These are phyloP conservation scores for Nigrospora osmanthi DNA, from an alignment of 2,329 filamentous ascomycete genomes.

Conservation along the genomic window DNA sequence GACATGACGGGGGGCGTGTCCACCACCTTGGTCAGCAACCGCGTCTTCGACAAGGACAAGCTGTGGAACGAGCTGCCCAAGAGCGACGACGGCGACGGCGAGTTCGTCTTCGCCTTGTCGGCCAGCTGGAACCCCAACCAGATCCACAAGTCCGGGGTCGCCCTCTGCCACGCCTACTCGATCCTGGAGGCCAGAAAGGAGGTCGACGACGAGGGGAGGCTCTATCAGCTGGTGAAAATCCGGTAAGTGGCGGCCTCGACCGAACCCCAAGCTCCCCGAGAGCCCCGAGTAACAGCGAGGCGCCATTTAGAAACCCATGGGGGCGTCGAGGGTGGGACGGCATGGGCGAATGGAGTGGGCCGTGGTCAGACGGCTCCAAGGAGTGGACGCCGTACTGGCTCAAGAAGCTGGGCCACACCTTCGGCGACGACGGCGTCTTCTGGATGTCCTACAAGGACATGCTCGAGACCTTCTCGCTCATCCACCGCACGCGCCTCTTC, in stretches of 20 bases:
- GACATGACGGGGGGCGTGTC: slow-evolving; percentile 49
- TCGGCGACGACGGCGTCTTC: slow-evolving; percentile 57
- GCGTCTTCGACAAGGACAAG: slow-evolving; percentile 57
- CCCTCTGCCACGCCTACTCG: slow-evolving; percentile 41
- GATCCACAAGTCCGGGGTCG: slow-evolving; percentile 28
- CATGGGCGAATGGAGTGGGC: slow-evolving; percentile 57
- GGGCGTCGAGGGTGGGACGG: slow-evolving; percentile 40
- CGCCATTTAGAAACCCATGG: slow-evolving; percentile 56
- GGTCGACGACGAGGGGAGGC: slow-evolving; percentile 29
- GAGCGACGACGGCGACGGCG: slow-evolving; percentile 57
- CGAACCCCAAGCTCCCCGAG: slow-evolving; percentile 4
- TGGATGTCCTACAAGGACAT: slow-evolving; percentile 39
- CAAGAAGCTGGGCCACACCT: slow-evolving; percentile 54
- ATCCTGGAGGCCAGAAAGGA: slow-evolving; percentile 39
- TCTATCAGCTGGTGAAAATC: slow-evolving; percentile 32
- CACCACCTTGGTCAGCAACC: slow-evolving; percentile 44
- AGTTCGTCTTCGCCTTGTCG: slow-evolving; percentile 52
- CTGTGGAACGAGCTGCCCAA: slow-evolving; percentile 64
- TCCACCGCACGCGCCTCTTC: slow-evolving; percentile 38
- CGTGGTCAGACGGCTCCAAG: slow-evolving; percentile 66
- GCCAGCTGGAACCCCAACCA: slow-evolving; percentile 21
- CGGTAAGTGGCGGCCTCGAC: slow-evolving; percentile 22
- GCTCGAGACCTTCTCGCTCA: slow-evolving; percentile 33
- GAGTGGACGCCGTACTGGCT: slow-evolving; percentile 72
- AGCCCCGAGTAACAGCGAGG: too few species aligned